These are phyloP conservation scores for Trichaptum fuscoviolaceum DNA, from an alignment of 768 basidiomycete species.

Conservation along the genomic window DNA sequence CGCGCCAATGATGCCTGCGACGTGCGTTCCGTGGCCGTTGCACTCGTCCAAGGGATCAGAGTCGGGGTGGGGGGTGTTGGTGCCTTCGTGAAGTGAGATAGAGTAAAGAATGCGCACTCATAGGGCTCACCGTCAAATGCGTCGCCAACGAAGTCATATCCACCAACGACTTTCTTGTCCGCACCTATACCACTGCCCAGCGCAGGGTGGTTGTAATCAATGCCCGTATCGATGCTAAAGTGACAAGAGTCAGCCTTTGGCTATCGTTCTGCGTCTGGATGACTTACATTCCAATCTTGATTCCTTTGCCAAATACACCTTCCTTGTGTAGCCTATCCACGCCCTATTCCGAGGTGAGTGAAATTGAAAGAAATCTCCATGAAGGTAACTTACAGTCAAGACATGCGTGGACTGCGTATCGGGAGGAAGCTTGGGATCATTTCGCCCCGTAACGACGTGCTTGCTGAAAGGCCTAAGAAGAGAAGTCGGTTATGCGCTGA, in stretches of 20 bases:
- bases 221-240: constrained; percentile 40
- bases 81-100: constrained; percentile 21
- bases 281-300: constrained; percentile 61
- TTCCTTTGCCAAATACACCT: constrained; percentile 56
- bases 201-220: constrained; percentile 51
- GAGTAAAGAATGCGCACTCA: neutral
- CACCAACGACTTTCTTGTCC: constrained; percentile 46
- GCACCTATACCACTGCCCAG: constrained; percentile 52
- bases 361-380: neutral
- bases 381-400: constrained; percentile 37
- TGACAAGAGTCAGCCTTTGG: neutral
- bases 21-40: constrained; percentile 50
- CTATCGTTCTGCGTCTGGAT: neutral
- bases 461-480: constrained; percentile 35
- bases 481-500: constrained; percentile 3
- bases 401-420: constrained; percentile 49
- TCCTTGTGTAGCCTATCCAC: constrained; percentile 61
- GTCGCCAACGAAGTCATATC: constrained; percentile 56
- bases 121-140: constrained; percentile 35
- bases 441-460: constrained; percentile 35
- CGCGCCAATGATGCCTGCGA: constrained; percentile 60
- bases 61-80: constrained; percentile 46
- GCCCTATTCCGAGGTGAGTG: constrained; percentile 30
- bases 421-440: constrained; percentile 37
- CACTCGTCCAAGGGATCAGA: constrained; percentile 50